Evolutionary conservation across 1,284 basidiomycete species (phyloP).

Genomic region (Pterula multifida): DNA sequence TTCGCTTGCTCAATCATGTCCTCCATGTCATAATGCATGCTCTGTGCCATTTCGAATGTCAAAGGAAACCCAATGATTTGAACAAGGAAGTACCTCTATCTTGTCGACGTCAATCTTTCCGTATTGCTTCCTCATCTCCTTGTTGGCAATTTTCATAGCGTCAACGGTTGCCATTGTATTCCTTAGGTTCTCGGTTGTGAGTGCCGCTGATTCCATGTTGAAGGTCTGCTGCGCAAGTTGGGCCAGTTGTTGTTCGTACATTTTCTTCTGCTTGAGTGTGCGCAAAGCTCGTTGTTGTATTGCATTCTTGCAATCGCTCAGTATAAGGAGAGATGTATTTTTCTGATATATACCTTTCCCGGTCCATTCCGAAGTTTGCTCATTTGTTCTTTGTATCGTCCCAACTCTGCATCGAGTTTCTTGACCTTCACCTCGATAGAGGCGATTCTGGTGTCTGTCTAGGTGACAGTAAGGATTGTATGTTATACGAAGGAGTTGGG

Average conservation of each 20-base stretch:
- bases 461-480: constrained; percentile 7
- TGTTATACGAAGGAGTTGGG: constrained; percentile 5
- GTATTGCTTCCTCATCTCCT: constrained; percentile 94
- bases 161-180: constrained; percentile 99
- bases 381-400: constrained; percentile 94
- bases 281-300: constrained; percentile 93
- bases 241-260: constrained; percentile 89
- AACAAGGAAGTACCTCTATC: constrained; percentile 67
- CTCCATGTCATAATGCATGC: constrained; percentile 96
- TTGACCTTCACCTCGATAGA: constrained; percentile 95
- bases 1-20: constrained; percentile 95
- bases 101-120: constrained; percentile 97
- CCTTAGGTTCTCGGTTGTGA: constrained; percentile 93
- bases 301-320: constrained; percentile 45
- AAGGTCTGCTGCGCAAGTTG: constrained; percentile 94
- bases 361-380: constrained; percentile 87
- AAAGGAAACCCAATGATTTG: constrained; percentile 1
- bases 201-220: constrained; percentile 96
- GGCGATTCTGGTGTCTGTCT: constrained; percentile 86
- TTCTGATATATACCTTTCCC: constrained; percentile 82
- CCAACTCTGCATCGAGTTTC: constrained; percentile 91
- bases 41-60: constrained; percentile 31
- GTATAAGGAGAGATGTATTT: neutral
- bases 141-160: constrained; percentile 96
- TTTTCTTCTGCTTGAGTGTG: constrained; percentile 89